A percentile compares a stretch with the other conserved stretches of the same genome.
Evolutionary conservation across 768 basidiomycete species (phyloP).

Genomic region (Candolleomyces aberdarensis): DNA sequence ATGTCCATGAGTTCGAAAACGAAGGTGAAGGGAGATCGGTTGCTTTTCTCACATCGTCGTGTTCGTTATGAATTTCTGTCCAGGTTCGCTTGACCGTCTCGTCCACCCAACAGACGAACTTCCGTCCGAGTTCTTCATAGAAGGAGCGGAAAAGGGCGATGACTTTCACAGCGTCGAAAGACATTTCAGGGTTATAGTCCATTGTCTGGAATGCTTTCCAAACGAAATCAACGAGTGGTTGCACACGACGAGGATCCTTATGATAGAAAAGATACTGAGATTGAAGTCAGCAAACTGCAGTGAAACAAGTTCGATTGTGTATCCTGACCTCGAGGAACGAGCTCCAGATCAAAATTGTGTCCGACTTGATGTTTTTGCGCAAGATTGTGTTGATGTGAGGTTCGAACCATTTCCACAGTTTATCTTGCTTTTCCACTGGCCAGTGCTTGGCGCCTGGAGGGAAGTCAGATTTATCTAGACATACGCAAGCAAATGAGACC

Average conservation of each 20-base stretch:
- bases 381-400: constrained; percentile 67
- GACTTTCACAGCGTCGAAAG: constrained; percentile 75
- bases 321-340: constrained; percentile 66
- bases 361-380: constrained; percentile 70
- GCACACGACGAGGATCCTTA: constrained; percentile 80
- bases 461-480: constrained; percentile 10
- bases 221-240: constrained; percentile 75
- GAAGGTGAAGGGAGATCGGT: not conserved
- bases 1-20: constrained; percentile 2
- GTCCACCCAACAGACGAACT: constrained; percentile 77
- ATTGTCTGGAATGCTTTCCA: constrained; percentile 57
- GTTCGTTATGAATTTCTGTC: constrained; percentile 69
- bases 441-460: constrained; percentile 80
- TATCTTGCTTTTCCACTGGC: constrained; percentile 64
- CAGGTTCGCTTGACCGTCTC: constrained; percentile 65
- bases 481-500: not conserved
- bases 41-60: constrained; percentile 60
- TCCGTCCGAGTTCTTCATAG: constrained; percentile 74
- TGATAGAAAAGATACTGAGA: constrained; percentile 70
- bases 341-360: constrained; percentile 77
- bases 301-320: not conserved
- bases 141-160: constrained; percentile 66
- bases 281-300: not conserved
- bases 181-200: constrained; percentile 80
- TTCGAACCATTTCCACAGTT: constrained; percentile 79